Evolutionary conservation across 495 filamentous ascomycete species (phyloP).

Genomic region (Pseudotulostoma volvatum): DNA sequence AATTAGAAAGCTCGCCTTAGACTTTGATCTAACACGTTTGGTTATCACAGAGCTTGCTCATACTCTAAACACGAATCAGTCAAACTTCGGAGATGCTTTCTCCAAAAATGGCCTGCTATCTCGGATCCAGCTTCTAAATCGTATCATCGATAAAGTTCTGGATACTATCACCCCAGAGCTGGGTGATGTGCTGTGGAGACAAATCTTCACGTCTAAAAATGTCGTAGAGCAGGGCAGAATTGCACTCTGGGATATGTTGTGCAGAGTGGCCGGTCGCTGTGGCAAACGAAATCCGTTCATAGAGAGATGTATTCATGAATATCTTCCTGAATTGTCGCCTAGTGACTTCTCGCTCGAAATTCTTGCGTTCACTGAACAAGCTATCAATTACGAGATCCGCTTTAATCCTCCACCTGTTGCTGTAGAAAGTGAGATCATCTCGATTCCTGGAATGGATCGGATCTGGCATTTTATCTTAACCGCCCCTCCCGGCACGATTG

Average conservation of each 20-base stretch:
- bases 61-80: constrained; percentile 24
- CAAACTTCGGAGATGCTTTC: constrained; percentile 20
- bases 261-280: constrained; percentile 28
- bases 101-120: constrained; percentile 25
- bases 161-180: constrained; percentile 43
- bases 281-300: constrained; percentile 44
- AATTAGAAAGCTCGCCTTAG: constrained; percentile 34
- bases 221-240: constrained; percentile 38
- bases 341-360: constrained; percentile 48
- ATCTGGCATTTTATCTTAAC: constrained; percentile 72
- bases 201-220: constrained; percentile 45
- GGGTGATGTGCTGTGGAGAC: constrained; percentile 46
- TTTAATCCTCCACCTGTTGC: constrained; percentile 22
- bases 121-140: constrained; percentile 40
- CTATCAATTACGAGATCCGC: constrained; percentile 30
- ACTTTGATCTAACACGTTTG: constrained; percentile 34
- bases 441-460: constrained; percentile 50
- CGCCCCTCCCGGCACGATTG: constrained; percentile 52
- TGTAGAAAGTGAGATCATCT: constrained; percentile 29
- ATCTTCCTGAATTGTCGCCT: constrained; percentile 47
- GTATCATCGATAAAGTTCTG: constrained; percentile 41
- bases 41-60: constrained; percentile 35
- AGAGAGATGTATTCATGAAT: constrained; percentile 45
- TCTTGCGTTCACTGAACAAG: constrained; percentile 48
- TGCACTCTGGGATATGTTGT: constrained; percentile 49